Conservation (phyloP, 768 basidiomycete genomes). For the Royoungia palumana region DNA sequence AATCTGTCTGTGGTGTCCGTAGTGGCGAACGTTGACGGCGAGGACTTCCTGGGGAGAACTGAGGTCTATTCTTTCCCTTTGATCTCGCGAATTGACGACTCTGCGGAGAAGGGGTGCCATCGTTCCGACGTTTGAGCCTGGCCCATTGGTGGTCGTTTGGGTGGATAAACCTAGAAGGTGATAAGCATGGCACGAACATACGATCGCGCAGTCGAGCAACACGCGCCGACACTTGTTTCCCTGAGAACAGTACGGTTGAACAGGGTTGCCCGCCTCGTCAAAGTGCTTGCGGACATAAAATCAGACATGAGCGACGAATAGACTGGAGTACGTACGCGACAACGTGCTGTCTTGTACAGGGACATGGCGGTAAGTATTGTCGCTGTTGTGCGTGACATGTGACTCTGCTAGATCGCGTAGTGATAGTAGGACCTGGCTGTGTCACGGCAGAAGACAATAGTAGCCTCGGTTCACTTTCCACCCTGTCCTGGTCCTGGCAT, state of each 20-base stretch:
- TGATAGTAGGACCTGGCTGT: conserved; percentile 1
- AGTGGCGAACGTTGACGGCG: conserved; percentile 32
- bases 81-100: conserved; percentile 18
- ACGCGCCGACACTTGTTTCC: conserved; percentile 50
- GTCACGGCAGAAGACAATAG: background rate
- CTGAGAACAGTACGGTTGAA: conserved; percentile 44
- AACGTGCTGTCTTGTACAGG: conserved; percentile 43
- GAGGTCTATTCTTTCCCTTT: conserved; percentile 23
- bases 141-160: conserved; percentile 46
- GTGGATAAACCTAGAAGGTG: conserved; percentile 43
- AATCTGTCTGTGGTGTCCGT: conserved; percentile 42
- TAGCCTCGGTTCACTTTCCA: background rate
- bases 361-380: conserved; percentile 23
- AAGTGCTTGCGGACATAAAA: conserved; percentile 40
- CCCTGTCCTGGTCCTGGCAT: conserved; percentile 6
- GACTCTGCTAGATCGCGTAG: too few species aligned
- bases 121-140: conserved; percentile 19
- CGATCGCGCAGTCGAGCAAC: conserved; percentile 8
- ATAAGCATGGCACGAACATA: conserved; percentile 5
- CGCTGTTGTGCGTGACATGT: conserved; percentile 12
- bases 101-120: conserved; percentile 19
- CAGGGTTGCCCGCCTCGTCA: conserved; percentile 40
- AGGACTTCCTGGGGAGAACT: conserved; percentile 19
- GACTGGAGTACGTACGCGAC: conserved; percentile 39
- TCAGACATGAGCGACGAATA: conserved; percentile 13